phyloP scores from a whole-genome alignment of 2,329 filamentous ascomycete genomes.

The Ophiostoma angusticollis region DNA sequence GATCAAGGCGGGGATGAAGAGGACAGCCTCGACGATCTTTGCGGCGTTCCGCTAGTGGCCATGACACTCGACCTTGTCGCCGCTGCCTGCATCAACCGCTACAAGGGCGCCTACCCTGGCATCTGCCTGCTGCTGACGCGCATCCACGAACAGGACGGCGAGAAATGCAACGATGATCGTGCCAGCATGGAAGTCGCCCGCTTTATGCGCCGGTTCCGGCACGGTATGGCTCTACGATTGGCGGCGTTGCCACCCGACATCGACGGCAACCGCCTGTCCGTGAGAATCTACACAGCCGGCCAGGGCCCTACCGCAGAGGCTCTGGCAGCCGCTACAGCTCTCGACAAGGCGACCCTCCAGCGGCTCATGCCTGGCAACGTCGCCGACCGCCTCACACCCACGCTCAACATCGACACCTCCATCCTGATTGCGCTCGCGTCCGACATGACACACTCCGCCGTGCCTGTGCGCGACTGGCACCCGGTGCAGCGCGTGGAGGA shows the following conservation, averaged over 20 bases:
- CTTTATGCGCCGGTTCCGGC: slow-evolving; percentile 17
- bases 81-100: slow-evolving; percentile 19
- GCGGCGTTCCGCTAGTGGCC: slow-evolving; percentile 18
- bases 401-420: slow-evolving; percentile 52
- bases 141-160: slow-evolving; percentile 16
- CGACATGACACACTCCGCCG: slow-evolving; percentile 50
- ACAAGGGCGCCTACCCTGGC: slow-evolving; percentile 14
- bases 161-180: slow-evolving; percentile 12
- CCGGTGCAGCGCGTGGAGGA: slow-evolving; percentile 50
- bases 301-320: slow-evolving; percentile 10
- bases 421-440: slow-evolving; percentile 61
- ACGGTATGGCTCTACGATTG: neutral
- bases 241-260: slow-evolving; percentile 2
- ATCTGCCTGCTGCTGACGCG: slow-evolving; percentile 19
- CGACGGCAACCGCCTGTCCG: slow-evolving; percentile 13
- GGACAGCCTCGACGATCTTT: slow-evolving; percentile 11
- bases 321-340: slow-evolving; percentile 14
- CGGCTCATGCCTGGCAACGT: slow-evolving; percentile 15
- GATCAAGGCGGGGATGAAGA: slow-evolving; percentile 6
- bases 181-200: slow-evolving; percentile 17
- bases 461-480: slow-evolving; percentile 25
- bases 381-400: slow-evolving; percentile 17
- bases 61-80: slow-evolving; percentile 18
- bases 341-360: too few relatives aligned
- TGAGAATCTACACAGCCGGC: slow-evolving; percentile 18